Evolutionary conservation across 2,329 filamentous ascomycete species (phyloP), one percentile per base, ranked within the genome.

Genomic region (Leptographium flavum): DNA sequence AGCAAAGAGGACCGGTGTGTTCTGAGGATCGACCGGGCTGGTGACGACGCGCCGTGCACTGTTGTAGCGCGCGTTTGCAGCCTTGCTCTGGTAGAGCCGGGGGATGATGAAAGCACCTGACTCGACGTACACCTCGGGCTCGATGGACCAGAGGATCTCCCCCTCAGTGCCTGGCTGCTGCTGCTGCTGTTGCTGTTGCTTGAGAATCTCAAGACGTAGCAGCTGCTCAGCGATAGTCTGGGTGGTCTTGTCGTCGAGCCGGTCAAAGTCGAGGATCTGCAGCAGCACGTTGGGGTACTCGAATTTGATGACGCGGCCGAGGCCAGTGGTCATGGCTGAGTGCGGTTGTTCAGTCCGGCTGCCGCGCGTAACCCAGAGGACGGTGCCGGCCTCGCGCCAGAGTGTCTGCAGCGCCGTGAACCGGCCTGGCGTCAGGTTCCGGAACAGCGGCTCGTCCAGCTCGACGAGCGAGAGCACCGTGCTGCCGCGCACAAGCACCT

Each of bases 91-190:
- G 10, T 48, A 30, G 15, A 54, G 42, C 10, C 60, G 54, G 9
- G 60, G 58, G 23, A 63, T 55, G 17, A 55, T 32, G 5, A 53
- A 27, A 4, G 51, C 47, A 2, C 56, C 58, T 28, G 55, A 31
- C 5, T 53, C 27, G 11, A 60, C 35, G 15, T 49, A 49, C 3
- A 58, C 25, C 39, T 63, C 59, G 2, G 47, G 40, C 48, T 52
- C 50, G 22, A 44, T 39, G 4, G 45, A 40, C 31, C 47, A 49
- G 23, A 49, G 41, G 0, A 59, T 39, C 32, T 3, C 15, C 14
- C 4, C 19, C 11, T 11, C 23, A 2, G 9, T 43, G 23, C 42
- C 30, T 36, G n/a, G 17, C 17, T 2, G 3, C 6, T n/a, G n/a
- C n/a, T n/a, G n/a, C n/a, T n/a, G n/a, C n/a, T n/a, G n/a, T n/a